Base-by-base conservation (phyloP, 2,329 filamentous ascomycete genomes). In the Rutstroemia sydowiana region DNA sequence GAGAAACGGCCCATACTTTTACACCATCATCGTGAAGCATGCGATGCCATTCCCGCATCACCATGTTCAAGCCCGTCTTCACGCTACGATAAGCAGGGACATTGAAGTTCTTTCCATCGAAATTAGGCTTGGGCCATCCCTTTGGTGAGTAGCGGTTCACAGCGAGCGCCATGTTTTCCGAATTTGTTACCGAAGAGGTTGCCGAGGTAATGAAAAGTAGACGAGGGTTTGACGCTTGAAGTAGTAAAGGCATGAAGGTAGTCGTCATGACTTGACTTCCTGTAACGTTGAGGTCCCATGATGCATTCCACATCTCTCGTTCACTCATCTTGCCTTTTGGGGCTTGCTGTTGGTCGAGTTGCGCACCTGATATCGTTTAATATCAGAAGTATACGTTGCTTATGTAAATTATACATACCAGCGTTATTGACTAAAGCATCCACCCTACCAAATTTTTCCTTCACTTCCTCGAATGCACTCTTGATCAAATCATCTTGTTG, bases 171-270 rank as follows among this genome's bases (percentile, higher is more conserved):
- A 61, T 59, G 0, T 66, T 65, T 34, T 66, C 69, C 10, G 65
- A 50, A 34, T 34, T 47, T 23, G 64, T 41, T 2, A 73, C 61
- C 0, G 67, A 37, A 18, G 70, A 64, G 0, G 69, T 67, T 2
- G 72, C 72, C 49, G 69, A 72, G 1, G 74, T 71, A 32, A 78
- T 56, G 65, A 78, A 78, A 6, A 75, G 52, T 46, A 78, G 61
- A 3, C 74, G 66, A 1, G 74, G 73, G 39, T 73, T 66, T 0
- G 62, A 52, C 0, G 71, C 72, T 42, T 70, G 69, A 11, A 76
- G 61, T 1, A 77, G 66, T 0, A 77, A 58, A 1, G 73, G 73
- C 13, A 67, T 52, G 21, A 70, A 63, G 1, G 64, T 63, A 8
- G 63, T 58, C 3, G 70, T 71, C n/a, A 71, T 48, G 37, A 70